Evolutionary conservation across 495 filamentous ascomycete genomes (phyloP), one percentile per base, ranked within the genome.

Genomic region (Hypoxylon cercidicola): DNA sequence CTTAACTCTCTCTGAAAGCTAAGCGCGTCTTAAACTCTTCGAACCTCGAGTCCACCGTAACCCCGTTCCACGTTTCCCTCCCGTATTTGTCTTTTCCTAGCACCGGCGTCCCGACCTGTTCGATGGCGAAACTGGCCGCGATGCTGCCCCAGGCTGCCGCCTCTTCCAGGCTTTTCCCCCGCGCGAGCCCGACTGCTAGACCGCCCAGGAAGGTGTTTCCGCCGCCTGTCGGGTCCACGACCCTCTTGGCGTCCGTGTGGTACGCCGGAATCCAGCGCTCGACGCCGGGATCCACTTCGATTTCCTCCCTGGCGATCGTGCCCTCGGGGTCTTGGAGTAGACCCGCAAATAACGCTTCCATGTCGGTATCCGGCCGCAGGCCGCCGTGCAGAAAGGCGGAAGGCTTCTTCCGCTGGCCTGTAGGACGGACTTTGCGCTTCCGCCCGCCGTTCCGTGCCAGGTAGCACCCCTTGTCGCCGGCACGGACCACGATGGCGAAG

Each of bases 171-270:
- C 74, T 73, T 55, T 81, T 82, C 0, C 84, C 30, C n/a, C 25
- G 25, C 87, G 20, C 88, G 81, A 12, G 89, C 86, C 60, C 92
- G 19, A 94, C 86, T 0, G 87, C 83, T n/a, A 97, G 71, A 4
- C 85, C 95, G 7, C 95, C 95, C 0, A 98, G 81, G 70, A 97
- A 99, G 0, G 89, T 88, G 74, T 99, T 99, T 0, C 95, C 95
- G 18, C 93, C 95, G n/a, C 95, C 95, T 0, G 95, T 99, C 0
- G 94, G 93, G 75, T 99, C 95, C 13, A 96, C 78, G 7, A 98
- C 92, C 50, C 81, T 83, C 25, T 45, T 47, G 3, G 82, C 79
- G 9, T 77, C 75, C 0, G 75, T 48, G 53, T 84, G 81, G 62
- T 81, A 86, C 0, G 86, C 79, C 9, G 86, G 85, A 16, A 88